Base-by-base conservation (phyloP, 768 basidiomycete species). In the Lactifluus hygrophoroides region DNA sequence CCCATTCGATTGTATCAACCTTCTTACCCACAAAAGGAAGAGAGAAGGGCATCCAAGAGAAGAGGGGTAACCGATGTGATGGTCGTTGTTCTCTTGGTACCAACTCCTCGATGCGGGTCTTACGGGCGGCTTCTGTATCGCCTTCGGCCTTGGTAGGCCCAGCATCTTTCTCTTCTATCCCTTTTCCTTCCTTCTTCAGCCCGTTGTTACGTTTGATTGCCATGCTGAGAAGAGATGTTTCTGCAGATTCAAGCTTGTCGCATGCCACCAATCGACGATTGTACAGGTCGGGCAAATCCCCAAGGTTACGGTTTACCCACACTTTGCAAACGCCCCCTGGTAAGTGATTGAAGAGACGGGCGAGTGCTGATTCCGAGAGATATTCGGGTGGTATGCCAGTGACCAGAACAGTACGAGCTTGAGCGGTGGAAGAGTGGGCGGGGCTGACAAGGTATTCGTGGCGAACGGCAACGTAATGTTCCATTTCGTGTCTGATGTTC, bases 1-100 rank as follows among this genome's bases (percentile, higher is more conserved):
- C 83, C 93, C 94, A 96, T 2, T 93, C 85, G 67, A 98, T 93
- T 3, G 88, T 82, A 73, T 98, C 96, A 16, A 97, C 94, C 70
- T 95, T 88, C 69, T 90, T 70, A 8, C 96, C 96, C 3, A 82
- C 73, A 25, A 95, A 75, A 1, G 82, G 82, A 25, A 87, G 72
- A 9, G 77, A 75, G 57, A 82, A 80, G 0, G 80, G 81, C 45
- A 82, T 38, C 63, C 66, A 71, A 67, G 78, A 78, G 9, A 83
- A 76, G 13, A 57, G 68, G 17, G 70, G 79, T 6, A 94, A 80
- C 44, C 85, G 83, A 68, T 91, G 90, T 0, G 82, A 82, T 0
- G 95, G 96, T 2, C 95, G 81, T 65, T 90, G 74, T 25, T 79
- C 77, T 21, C 71, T 73, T 1, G 93, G 88, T 2, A 96, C 88